Conservation (phyloP, 495 filamentous ascomycete genomes). For the Aspergillus baeticus region DNA sequence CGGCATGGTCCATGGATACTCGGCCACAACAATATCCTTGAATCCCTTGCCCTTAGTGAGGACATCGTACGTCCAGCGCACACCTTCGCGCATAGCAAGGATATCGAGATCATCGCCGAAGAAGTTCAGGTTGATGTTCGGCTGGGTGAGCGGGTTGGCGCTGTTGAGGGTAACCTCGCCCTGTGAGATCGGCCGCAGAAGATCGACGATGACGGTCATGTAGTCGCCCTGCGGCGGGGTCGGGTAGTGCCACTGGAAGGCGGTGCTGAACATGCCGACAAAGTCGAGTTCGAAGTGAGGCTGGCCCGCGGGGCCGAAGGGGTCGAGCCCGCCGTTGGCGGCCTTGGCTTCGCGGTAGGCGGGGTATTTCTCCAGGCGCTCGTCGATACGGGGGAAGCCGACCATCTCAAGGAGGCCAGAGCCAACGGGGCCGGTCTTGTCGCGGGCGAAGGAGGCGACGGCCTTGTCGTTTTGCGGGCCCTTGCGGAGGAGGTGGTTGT, state of each 20-base stretch:
- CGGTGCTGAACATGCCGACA: conserved; percentile 56
- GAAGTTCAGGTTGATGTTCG: conserved; percentile 62
- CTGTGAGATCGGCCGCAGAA: conserved; percentile 54
- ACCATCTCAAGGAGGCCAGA: conserved; percentile 56
- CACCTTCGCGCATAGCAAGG: conserved; percentile 55
- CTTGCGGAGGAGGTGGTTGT: conserved; percentile 51
- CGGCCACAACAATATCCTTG: conserved; percentile 52
- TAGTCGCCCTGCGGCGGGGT: conserved; percentile 45
- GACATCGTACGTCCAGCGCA: conserved; percentile 55
- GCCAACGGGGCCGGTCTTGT: conserved; percentile 49
- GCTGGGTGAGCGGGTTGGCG: conserved; percentile 47
- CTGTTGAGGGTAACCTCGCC: conserved; percentile 54
- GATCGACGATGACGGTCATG: conserved; percentile 60
- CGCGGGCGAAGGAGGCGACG: conserved; percentile 43
- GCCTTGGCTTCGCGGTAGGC: conserved; percentile 51
- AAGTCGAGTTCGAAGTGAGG: conserved; percentile 69
- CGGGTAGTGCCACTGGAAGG: conserved; percentile 66
- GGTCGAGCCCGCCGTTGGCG: conserved; percentile 52
- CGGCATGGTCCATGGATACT: conserved; percentile 64
- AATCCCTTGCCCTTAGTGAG: conserved; percentile 55
- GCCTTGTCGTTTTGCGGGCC: conserved; percentile 46
- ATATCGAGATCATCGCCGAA: conserved; percentile 56
- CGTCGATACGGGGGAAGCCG: conserved; percentile 56
- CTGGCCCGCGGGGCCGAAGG: conserved; percentile 58
- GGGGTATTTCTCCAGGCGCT: conserved; percentile 43